phyloP scores from a whole-genome alignment of 352 stramenopile genomes.

The Pythium diclinum region DNA sequence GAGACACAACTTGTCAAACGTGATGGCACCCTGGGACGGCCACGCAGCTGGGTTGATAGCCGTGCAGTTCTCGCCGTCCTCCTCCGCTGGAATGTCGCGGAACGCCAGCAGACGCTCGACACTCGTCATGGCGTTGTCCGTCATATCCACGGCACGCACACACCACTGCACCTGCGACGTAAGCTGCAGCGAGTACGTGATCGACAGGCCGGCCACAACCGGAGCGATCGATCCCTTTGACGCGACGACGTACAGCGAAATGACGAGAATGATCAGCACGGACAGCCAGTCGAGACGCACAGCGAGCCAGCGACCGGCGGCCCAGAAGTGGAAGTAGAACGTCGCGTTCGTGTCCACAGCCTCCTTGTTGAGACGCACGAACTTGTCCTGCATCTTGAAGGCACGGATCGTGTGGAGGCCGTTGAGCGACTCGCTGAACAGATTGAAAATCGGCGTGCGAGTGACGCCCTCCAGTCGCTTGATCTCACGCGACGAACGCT shows the following conservation, averaged over 20 bases:
- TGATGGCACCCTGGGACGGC: conserved; percentile 26
- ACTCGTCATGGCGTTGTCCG: conserved; percentile 89
- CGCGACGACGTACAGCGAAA: conserved; percentile 81
- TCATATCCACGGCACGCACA: conserved; percentile 81
- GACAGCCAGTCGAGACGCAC: conserved; percentile 82
- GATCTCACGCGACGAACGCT: conserved; percentile 78
- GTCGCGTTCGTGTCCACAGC: conserved; percentile 37
- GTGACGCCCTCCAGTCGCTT: conserved; percentile 92
- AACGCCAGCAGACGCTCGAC: conserved; percentile 67
- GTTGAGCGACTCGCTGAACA: conserved; percentile 90
- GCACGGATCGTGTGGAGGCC: conserved; percentile 92
- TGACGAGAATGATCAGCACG: conserved; percentile 81
- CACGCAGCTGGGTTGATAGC: conserved; percentile 56
- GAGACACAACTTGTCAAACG: conserved; percentile 33
- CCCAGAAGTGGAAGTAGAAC: conserved; percentile 39
- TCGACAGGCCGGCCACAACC: conserved; percentile 74
- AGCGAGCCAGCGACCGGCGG: conserved; percentile 86
- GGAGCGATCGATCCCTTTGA: conserved; percentile 38
- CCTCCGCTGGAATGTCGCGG: conserved; percentile 44
- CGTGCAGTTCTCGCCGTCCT: conserved; percentile 55
- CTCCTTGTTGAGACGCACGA: conserved; percentile 29
- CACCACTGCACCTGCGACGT: conserved; percentile 88
- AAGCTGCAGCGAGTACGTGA: conserved; percentile 86
- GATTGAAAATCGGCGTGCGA: conserved; percentile 87
- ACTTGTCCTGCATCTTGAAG: conserved; percentile 38